phyloP scores from a whole-genome alignment of 2,329 filamentous ascomycete species.

The Sclerotinia trifoliorum region DNA sequence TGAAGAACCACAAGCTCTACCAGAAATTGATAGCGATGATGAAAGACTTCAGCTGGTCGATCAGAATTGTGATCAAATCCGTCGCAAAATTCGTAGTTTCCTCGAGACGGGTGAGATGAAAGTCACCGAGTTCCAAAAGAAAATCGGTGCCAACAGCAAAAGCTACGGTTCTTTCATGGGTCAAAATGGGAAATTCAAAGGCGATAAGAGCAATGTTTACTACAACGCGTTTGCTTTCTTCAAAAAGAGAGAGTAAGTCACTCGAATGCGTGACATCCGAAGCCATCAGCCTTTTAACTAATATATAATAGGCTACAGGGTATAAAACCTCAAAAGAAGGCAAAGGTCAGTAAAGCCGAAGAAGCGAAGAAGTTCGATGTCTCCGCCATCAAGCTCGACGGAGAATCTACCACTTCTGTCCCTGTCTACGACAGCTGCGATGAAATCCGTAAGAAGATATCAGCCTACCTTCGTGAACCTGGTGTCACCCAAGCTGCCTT shows the following conservation, averaged over 20 bases:
- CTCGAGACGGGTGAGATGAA: slow-evolving; percentile 46
- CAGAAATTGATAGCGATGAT: slow-evolving; percentile 28
- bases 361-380: slow-evolving; percentile 42
- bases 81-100: slow-evolving; percentile 45
- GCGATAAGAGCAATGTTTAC: slow-evolving; percentile 41
- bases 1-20: slow-evolving; percentile 17
- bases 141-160: slow-evolving; percentile 41
- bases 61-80: slow-evolving; percentile 41
- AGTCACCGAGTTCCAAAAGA: slow-evolving; percentile 45
- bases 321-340: slow-evolving; percentile 40
- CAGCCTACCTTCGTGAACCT: slow-evolving; percentile 47
- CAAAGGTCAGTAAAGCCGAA: slow-evolving; percentile 40
- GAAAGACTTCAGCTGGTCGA: slow-evolving; percentile 24
- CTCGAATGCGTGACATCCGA: neutral
- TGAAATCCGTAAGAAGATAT: slow-evolving; percentile 57
- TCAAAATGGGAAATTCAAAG: slow-evolving; percentile 45
- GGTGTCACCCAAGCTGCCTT: slow-evolving; percentile 53
- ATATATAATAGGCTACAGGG: slow-evolving; percentile 41
- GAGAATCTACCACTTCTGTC: slow-evolving; percentile 49
- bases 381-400: slow-evolving; percentile 45
- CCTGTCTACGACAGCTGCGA: slow-evolving; percentile 57
- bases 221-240: slow-evolving; percentile 47
- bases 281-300: neutral
- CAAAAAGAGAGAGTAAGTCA: slow-evolving; percentile 46
- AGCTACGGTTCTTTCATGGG: slow-evolving; percentile 50